A percentile compares a stretch with the other conserved stretches of the same genome.
phyloP scores from a whole-genome alignment of 75 land plant genomes.

The Pseudotsuga menziesii region DNA sequence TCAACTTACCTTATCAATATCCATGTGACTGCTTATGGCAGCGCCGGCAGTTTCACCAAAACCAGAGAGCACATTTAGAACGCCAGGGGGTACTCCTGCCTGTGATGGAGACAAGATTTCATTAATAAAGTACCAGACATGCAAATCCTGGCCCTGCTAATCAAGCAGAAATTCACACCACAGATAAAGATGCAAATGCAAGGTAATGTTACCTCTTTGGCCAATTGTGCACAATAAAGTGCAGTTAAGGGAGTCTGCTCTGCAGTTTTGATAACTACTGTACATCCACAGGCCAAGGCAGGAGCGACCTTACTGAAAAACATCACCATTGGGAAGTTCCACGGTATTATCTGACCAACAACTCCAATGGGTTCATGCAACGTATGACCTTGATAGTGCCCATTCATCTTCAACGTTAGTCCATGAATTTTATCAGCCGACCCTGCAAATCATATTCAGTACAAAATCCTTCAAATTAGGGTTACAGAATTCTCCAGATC shows the following conservation, averaged over 20 bases:
- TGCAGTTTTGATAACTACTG: conserved; percentile 76
- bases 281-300: conserved; percentile 75
- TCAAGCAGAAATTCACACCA: too few relatives aligned
- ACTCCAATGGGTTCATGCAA: conserved; percentile 80
- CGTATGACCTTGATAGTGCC: conserved; percentile 46
- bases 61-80: conserved; percentile 76
- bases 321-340: conserved; percentile 74
- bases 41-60: conserved; percentile 74
- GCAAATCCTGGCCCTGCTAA: too few relatives aligned
- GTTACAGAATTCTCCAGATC: too few relatives aligned
- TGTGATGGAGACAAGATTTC: conserved; percentile 4
- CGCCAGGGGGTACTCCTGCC: conserved; percentile 90
- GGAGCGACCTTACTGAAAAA: conserved; percentile 64
- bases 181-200: too few relatives aligned
- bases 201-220: conserved; percentile 41
- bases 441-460: conserved; percentile 3
- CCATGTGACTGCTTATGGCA: conserved; percentile 78
- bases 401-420: conserved; percentile 54
- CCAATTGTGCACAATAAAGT: conserved; percentile 55
- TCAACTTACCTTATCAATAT: conserved; percentile 56
- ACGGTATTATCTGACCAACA: conserved; percentile 74
- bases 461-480: neutral
- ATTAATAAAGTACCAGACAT: too few relatives aligned
- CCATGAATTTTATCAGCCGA: conserved; percentile 87
- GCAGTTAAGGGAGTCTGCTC: conserved; percentile 92